Evolutionary conservation across 495 filamentous ascomycete species (phyloP), one percentile per base, ranked within the genome.

Genomic region (Chaetomium tenue): DNA sequence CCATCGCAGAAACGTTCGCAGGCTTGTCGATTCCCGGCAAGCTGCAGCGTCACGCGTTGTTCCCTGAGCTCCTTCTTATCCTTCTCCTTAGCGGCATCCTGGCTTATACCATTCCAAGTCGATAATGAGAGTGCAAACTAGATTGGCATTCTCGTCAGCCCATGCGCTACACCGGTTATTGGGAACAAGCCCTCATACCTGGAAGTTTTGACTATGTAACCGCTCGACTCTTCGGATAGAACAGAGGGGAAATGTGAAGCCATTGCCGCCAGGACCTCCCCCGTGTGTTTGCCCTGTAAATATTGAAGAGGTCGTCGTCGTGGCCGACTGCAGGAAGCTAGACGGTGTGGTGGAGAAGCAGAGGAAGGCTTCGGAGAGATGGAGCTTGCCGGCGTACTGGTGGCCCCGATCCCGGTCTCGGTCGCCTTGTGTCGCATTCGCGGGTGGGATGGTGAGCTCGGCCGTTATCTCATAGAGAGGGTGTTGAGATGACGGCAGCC

Each of bases 1-100:
- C 89, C 91, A 77, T 98, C 94, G 72, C 94, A 98, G 78, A 98
- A 98, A 40, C 92, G 81, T 76, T 98, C 94, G 74, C 93, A 98
- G 53, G 88, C 87, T 70, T 88, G 89, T 62, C 92, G 86, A 76
- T 88, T 92, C 42, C 93, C 94, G 30, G 88, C 91, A 42, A 98
- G 88, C 76, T 96, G 89, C 62, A 98, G 79, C 5, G 91, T 97
- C 59, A 98, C 87, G 60, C 90, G 88, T 72, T 93, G 93, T 63
- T 88, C 89, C 68, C 76, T 79, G 1, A 78, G 65, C 22, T 83
- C 79, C 58, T 82, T 84, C 51, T 76, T 77, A 62, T 80, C 83
- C 74, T 75, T 78, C 7, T 77, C 76, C 56, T 80, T 78, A 46
- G 72, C 62, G n/a, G 71, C 66, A 55, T 84, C 77, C 65, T 87